phyloP scores from a whole-genome alignment of 805 yeast genomes.

The Kazachstania kunashirensis region DNA sequence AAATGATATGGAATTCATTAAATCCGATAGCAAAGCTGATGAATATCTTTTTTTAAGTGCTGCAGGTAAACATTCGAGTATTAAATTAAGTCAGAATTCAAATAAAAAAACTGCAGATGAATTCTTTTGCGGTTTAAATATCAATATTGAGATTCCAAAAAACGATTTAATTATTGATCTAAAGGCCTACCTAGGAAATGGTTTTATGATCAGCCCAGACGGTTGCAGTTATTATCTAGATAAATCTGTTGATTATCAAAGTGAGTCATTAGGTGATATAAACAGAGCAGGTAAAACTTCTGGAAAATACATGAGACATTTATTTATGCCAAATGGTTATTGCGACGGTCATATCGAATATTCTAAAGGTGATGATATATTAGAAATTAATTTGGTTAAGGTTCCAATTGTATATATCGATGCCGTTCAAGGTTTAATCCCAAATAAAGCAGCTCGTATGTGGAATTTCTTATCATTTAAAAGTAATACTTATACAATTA shows the following conservation, averaged over 20 bases:
- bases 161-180: slow-evolving; percentile 13
- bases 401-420: slow-evolving; percentile 56
- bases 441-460: slow-evolving; percentile 80
- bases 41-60: slow-evolving; percentile 11
- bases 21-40: slow-evolving; percentile 5
- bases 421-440: slow-evolving; percentile 89
- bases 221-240: slow-evolving; percentile 60
- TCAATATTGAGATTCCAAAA: slow-evolving; percentile 11
- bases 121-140: slow-evolving; percentile 10
- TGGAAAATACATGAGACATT: slow-evolving; percentile 45
- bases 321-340: slow-evolving; percentile 70
- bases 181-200: slow-evolving; percentile 27
- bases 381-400: slow-evolving; percentile 23
- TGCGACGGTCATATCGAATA: slow-evolving; percentile 47
- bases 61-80: slow-evolving; percentile 11
- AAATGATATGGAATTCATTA: slow-evolving; percentile 9
- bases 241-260: slow-evolving; percentile 31
- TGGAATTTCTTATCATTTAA: slow-evolving; percentile 85
- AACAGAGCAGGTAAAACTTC: slow-evolving; percentile 32
- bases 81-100: slow-evolving; percentile 11
- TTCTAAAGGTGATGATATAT: slow-evolving; percentile 2
- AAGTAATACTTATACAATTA: slow-evolving; percentile 51
- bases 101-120: slow-evolving; percentile 1
- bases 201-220: slow-evolving; percentile 69
- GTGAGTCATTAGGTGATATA: slow-evolving; percentile 45